A percentile compares a stretch with the other conserved stretches of the same genome.
phyloP scores from a whole-genome alignment of 2,329 filamentous ascomycete genomes.

The Clarireedia hainanense region DNA sequence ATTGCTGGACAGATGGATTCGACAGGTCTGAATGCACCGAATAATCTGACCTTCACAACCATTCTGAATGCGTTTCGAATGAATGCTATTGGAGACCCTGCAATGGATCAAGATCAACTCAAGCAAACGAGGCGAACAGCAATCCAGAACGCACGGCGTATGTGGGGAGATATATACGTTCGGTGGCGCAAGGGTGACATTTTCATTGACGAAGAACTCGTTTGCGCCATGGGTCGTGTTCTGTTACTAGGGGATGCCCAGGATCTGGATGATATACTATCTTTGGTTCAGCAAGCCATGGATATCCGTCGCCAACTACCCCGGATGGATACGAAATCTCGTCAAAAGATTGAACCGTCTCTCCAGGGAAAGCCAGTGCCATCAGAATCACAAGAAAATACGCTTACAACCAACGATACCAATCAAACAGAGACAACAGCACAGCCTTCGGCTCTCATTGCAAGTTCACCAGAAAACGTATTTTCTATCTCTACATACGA shows the following conservation, averaged over 20 bases:
- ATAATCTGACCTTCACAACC: slow-evolving; percentile 70
- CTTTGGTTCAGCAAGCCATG: slow-evolving; percentile 76
- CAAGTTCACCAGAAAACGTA: background rate
- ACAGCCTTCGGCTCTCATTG: background rate
- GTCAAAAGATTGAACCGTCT: slow-evolving; percentile 1
- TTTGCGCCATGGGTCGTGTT: slow-evolving; percentile 72
- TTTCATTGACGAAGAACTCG: slow-evolving; percentile 67
- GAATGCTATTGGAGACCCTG: slow-evolving; percentile 28
- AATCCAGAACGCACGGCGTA: slow-evolving; percentile 57
- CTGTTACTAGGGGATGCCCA: slow-evolving; percentile 57
- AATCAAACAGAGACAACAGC: background rate
- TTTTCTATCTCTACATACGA: background rate
- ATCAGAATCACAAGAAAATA: background rate
- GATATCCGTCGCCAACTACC: slow-evolving; percentile 49
- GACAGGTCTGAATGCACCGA: slow-evolving; percentile 52
- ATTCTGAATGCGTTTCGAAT: slow-evolving; percentile 70
- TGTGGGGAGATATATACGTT: slow-evolving; percentile 76
- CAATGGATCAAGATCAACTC: slow-evolving; percentile 24
- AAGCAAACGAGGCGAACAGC: slow-evolving; percentile 34
- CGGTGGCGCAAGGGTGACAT: slow-evolving; percentile 68
- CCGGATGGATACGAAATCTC: background rate
- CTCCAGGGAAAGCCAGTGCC: background rate
- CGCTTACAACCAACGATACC: background rate
- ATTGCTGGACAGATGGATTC: slow-evolving; percentile 67
- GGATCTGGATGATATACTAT: slow-evolving; percentile 65